phyloP scores from a whole-genome alignment of 805 yeast species.

The Torulaspora delbrueckii region DNA sequence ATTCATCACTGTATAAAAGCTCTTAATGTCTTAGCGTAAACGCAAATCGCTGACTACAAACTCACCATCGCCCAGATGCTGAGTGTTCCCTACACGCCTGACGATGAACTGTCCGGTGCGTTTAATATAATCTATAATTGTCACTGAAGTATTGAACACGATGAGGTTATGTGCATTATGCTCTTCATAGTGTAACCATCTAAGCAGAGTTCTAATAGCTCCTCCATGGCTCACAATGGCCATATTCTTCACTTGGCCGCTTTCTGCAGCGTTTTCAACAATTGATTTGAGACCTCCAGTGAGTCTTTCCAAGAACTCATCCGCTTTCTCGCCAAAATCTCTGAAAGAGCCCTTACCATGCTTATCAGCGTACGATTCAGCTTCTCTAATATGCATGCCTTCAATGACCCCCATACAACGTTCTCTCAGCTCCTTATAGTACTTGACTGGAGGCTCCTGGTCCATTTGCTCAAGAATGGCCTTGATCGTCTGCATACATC shows the following conservation, averaged over 20 bases:
- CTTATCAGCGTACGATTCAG: conserved; percentile 44
- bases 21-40: conserved; percentile 33
- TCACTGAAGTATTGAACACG: conserved; percentile 73
- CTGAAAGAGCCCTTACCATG: conserved; percentile 54
- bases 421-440: conserved; percentile 54
- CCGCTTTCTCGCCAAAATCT: conserved; percentile 59
- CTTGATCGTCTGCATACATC: conserved; percentile 58
- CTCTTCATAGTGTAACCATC: conserved; percentile 45
- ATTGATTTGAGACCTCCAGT: conserved; percentile 42
- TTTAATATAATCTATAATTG: conserved; percentile 55
- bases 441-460: conserved; percentile 24
- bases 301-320: conserved; percentile 47
- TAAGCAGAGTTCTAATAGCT: conserved; percentile 57
- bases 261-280: conserved; percentile 36
- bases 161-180: conserved; percentile 41
- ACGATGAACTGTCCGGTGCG: conserved; percentile 41
- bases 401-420: conserved; percentile 74
- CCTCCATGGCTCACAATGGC: conserved; percentile 78
- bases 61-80: conserved; percentile 56
- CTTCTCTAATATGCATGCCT: conserved; percentile 67
- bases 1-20: not conserved
- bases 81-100: conserved; percentile 57
- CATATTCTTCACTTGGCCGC: conserved; percentile 42
- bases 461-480: conserved; percentile 36
- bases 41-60: conserved; percentile 47